Evolutionary conservation across 805 yeast genomes (phyloP), one percentile per base, ranked within the genome.

Genomic region (Suhomyces prunicola): DNA sequence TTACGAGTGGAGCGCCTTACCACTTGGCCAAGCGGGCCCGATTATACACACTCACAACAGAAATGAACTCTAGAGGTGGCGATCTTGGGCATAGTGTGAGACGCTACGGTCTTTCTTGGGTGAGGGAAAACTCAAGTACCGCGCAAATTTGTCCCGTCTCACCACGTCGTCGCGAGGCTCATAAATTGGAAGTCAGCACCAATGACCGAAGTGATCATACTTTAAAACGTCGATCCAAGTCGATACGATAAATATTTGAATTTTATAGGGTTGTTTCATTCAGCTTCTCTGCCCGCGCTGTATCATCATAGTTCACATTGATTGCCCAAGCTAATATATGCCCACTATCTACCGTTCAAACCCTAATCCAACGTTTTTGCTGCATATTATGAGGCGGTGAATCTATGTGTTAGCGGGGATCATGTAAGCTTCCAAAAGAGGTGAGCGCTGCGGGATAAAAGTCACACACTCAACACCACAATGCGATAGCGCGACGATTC

Each of bases 1-100:
- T 74, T 74, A 74, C 79, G 78, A 74, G 79, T 74, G 79, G 75
- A 74, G 78, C 73, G 79, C 79, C 79, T 74, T 74, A 74, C 78
- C 79, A 74, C 78, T 74, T 72, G 79, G 79, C 79, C 79, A 74
- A 73, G 74, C 73, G 76, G 78, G 79, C 79, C 46, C 50, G 46
- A 40, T 58, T 47, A 33, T 33, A 33, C 36, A 33, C 36, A 33
- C 17, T n/a, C 5, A 15, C 1, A 12, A 31, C 4, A 33, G 7
- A 33, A 33, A 33, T 33, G 12, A 10, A 5, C 2, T 6, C 33
- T 29, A 29, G 33, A 29, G 33, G 29, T 10, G 10, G 31, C 13
- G 31, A 2, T 1, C 13, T 1, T 2, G 13, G 31, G 5, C 13
- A 9, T 27, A 9, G 27, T 9, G 4, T 7, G 27, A 7, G 27